These are phyloP conservation scores for Aspergillus sp. DNA, from an alignment of 2,329 filamentous ascomycete genomes.

Conservation along the genomic window DNA sequence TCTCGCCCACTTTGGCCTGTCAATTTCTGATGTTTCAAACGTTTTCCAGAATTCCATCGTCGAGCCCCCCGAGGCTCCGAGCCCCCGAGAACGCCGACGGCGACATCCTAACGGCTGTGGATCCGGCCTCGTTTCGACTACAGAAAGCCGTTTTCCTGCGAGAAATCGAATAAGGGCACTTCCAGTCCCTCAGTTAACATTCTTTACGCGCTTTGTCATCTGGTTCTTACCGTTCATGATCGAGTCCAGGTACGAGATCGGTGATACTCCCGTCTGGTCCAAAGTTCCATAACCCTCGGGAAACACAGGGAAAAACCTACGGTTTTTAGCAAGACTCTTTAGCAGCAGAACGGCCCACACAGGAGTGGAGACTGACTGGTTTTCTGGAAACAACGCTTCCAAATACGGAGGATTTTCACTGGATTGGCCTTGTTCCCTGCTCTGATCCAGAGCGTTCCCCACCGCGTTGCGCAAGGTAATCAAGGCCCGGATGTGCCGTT, in stretches of 20 bases:
- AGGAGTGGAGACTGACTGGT: background rate
- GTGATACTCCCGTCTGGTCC: constrained; percentile 17
- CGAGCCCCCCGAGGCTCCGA: background rate
- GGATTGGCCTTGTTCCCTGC: constrained; percentile 3
- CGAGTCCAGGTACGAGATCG: constrained; percentile 27
- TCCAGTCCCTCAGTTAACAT: background rate
- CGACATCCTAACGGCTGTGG: background rate
- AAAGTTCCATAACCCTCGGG: constrained; percentile 8
- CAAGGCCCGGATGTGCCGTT: constrained; percentile 29
- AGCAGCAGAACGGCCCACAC: background rate
- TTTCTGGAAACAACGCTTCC: background rate
- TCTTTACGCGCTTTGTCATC: background rate
- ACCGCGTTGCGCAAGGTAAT: constrained; percentile 24
- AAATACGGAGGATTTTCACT: background rate
- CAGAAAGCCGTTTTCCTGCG: background rate
- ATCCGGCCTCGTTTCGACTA: background rate
- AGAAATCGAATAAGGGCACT: constrained; percentile 27
- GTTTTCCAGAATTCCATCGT: too few relatives aligned
- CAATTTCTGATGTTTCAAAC: background rate
- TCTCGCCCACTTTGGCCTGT: background rate
- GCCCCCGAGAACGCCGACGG: background rate
- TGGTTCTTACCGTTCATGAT: constrained; percentile 29
- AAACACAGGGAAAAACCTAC: constrained; percentile 10
- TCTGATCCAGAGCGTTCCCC: constrained; percentile 15
- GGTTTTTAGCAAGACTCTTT: background rate